Conservation (phyloP, 2,329 filamentous ascomycete species). For the Neonectria magnoliae region DNA sequence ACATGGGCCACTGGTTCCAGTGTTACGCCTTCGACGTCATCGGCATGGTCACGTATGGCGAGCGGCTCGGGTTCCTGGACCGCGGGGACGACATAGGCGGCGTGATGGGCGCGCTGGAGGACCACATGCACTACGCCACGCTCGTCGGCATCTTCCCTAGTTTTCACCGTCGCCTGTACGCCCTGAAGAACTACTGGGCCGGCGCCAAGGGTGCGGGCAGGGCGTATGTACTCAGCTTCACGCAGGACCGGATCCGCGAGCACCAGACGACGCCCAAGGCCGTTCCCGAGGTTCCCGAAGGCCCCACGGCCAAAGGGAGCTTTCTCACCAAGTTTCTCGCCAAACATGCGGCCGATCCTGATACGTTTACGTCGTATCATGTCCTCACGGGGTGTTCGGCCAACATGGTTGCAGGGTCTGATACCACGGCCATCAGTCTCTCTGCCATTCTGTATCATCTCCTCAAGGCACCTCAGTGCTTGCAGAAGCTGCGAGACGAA, state of each 20-base stretch:
- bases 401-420: constrained; percentile 38
- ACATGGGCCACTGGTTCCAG: constrained; percentile 49
- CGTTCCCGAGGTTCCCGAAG: constrained; percentile 1
- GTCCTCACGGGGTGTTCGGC: constrained; percentile 33
- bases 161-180: constrained; percentile 29
- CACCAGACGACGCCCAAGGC: constrained; percentile 26
- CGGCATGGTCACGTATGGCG: constrained; percentile 47
- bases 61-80: constrained; percentile 50
- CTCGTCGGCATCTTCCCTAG: constrained; percentile 38
- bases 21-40: constrained; percentile 55
- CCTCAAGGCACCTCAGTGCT: constrained; percentile 14
- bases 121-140: constrained; percentile 37
- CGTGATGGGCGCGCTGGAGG: constrained; percentile 41
- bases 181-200: constrained; percentile 34
- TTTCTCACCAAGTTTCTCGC: constrained; percentile 38
- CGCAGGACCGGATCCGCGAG: constrained; percentile 27
- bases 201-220: constrained; percentile 30
- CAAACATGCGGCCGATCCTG: constrained; percentile 26
- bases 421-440: constrained; percentile 37
- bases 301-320: constrained; percentile 25
- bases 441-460: constrained; percentile 35
- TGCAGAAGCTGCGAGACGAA: constrained; percentile 23
- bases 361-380: constrained; percentile 31
- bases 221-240: constrained; percentile 30
- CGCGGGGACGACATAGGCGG: constrained; percentile 45